Evolutionary conservation across 805 yeast genomes (phyloP), one percentile per base, ranked within the genome.

Genomic region (Teunomyces barrocoloradensis): DNA sequence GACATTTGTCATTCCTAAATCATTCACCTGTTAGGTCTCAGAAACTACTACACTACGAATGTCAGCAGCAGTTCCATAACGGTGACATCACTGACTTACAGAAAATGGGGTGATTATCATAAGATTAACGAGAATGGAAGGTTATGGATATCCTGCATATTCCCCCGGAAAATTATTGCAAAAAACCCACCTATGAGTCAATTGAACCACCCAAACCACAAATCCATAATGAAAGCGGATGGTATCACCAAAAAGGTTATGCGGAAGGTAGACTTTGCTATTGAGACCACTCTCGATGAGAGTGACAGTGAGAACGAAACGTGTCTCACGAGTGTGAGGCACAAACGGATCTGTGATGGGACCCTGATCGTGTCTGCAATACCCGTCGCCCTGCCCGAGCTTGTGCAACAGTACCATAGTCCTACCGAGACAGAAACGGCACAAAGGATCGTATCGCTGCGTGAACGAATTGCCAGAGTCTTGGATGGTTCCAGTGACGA

Each of bases 391-490:
- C 38, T 11, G 45, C 39, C 39, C 7, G 40, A 37, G 15, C 18
- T 37, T 6, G 29, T 37, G 6, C 40, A 37, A 27, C 25, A 37
- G 29, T 37, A 37, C 40, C 40, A 37, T 13, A 12, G 29, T 21
- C 40, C 40, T 5, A 37, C 20, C 4, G 33, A 36, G 20, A 15
- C 25, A 11, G 12, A 13, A 12, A 29, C 23, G 9, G 23, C 29
- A 39, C 30, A 44, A 44, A 27, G 15, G 27, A 32, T 40, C 12
- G 11, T 30, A 9, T 20, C 29, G 4, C 29, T 12, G 49, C 58
- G 79, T 48, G 51, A 57, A 6, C 44, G 50, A 4, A 30, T 46
- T 12, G 28, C 29, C 2, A 15, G 23, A 4, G 32, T 42, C 4
- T 20, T 42, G 13, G 32, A 25, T 13, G 43, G 43, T 4, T 15